A percentile compares a stretch with the other conserved stretches of the same genome.
These are phyloP conservation scores for Amoeboaphelidium protococcarum DNA, from an alignment of 371 early-diverging fungal genomes.

Conservation along the genomic window DNA sequence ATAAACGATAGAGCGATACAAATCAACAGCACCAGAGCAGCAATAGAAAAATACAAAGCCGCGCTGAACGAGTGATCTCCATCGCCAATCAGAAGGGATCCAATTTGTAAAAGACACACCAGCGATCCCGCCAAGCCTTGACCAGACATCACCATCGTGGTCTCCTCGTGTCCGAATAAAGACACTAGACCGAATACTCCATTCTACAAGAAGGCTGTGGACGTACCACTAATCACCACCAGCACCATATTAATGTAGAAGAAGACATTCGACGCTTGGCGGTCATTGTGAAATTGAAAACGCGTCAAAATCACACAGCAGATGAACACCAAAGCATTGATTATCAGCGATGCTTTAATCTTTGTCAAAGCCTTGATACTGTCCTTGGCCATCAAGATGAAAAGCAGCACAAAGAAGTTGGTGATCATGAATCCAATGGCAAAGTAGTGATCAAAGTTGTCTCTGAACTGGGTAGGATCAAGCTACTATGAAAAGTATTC, in stretches of 20 bases:
- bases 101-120: conserved; percentile 9
- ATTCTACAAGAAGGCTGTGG: conserved; percentile 34
- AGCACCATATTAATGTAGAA: conserved; percentile 30
- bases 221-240: conserved; percentile 25
- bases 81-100: conserved; percentile 1
- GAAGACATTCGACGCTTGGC: conserved; percentile 13
- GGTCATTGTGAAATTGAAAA: conserved; percentile 1
- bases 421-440: conserved; percentile 29
- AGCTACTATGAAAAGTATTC: conserved; percentile 37
- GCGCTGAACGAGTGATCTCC: background rate
- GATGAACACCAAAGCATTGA: conserved; percentile 18
- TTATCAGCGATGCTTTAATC: conserved; percentile 14
- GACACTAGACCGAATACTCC: conserved; percentile 43
- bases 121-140: conserved; percentile 19
- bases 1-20: background rate
- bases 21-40: background rate
- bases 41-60: background rate
- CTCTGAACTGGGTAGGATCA: conserved; percentile 22
- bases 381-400: conserved; percentile 27
- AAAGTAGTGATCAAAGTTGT: conserved; percentile 47
- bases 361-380: conserved; percentile 8
- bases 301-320: conserved; percentile 14
- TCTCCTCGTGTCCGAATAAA: conserved; percentile 33
- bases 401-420: conserved; percentile 23
- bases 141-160: conserved; percentile 34